Evolutionary conservation across 2,329 filamentous ascomycete species (phyloP).

Genomic region (Aureobasidium sp.): DNA sequence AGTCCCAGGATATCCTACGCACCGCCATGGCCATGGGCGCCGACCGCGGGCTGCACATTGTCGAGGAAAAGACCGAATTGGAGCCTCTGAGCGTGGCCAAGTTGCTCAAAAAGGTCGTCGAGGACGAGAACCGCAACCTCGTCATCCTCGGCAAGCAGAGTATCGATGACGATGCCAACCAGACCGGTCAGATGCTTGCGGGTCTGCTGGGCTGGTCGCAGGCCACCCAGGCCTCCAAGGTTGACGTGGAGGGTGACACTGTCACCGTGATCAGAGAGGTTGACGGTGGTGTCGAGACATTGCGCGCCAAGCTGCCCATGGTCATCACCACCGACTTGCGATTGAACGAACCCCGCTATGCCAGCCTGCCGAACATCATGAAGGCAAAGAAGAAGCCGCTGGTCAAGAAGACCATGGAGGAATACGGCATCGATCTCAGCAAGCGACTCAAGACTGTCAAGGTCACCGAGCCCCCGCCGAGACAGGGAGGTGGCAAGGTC

Average conservation of each 20-base stretch:
- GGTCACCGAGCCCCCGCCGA: constrained; percentile 77
- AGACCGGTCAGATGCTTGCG: constrained; percentile 98
- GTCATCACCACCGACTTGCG: constrained; percentile 91
- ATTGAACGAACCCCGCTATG: constrained; percentile 91
- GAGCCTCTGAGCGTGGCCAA: constrained; percentile 93
- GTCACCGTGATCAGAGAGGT: constrained; percentile 85
- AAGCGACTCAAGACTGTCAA: constrained; percentile 81
- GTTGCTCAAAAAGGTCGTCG: constrained; percentile 69
- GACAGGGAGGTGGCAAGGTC: constrained; percentile 93
- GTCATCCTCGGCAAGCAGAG: constrained; percentile 96
- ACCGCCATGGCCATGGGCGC: constrained; percentile 99
- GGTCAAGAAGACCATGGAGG: constrained; percentile 80
- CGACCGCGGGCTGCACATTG: constrained; percentile 80
- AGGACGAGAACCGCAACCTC: constrained; percentile 80
- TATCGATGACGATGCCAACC: constrained; percentile 90
- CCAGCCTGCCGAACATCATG: constrained; percentile 97
- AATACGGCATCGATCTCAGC: constrained; percentile 69
- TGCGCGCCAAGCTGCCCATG: constrained; percentile 79
- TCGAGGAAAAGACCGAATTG: constrained; percentile 60
- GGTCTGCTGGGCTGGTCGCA: constrained; percentile 87
- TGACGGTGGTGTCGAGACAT: constrained; percentile 88
- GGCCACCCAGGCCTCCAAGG: constrained; percentile 84
- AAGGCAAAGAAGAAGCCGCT: constrained; percentile 99
- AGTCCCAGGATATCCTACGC: constrained; percentile 79
- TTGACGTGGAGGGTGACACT: constrained; percentile 64